phyloP scores from a whole-genome alignment of 1,284 basidiomycete species.

The Ceratobasidium sp. region DNA sequence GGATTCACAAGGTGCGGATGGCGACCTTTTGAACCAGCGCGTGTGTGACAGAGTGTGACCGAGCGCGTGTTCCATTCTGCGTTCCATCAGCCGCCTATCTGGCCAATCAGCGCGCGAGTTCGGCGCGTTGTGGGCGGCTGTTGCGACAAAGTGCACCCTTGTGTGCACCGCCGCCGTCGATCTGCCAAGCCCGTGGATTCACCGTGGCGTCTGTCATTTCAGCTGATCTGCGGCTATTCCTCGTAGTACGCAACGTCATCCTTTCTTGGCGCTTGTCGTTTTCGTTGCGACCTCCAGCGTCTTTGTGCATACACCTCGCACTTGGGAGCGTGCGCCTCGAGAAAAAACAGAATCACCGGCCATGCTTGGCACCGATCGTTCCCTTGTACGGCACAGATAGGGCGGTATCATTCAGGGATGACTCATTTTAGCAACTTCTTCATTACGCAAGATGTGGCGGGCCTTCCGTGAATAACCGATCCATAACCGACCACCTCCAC shows the following conservation, averaged over 20 bases:
- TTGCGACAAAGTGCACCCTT: background rate
- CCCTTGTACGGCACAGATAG: too few species aligned
- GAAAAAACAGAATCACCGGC: too few species aligned
- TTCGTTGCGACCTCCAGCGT: too few species aligned
- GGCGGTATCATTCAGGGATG: too few species aligned
- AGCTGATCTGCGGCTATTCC: too few species aligned
- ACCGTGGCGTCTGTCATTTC: too few species aligned
- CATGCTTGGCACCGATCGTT: too few species aligned
- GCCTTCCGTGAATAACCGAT: background rate
- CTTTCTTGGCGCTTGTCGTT: too few species aligned
- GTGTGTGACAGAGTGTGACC: slow-evolving; percentile 4
- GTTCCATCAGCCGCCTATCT: background rate
- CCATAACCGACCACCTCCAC: background rate
- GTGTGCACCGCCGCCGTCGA: slow-evolving; percentile 24
- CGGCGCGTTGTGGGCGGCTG: too few species aligned
- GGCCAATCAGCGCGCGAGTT: background rate
- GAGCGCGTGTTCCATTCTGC: background rate
- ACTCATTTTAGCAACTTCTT: slow-evolving; percentile 10
- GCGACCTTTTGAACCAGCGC: background rate
- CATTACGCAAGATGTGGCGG: background rate
- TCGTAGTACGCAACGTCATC: too few species aligned
- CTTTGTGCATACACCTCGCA: too few species aligned
- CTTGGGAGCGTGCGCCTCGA: too few species aligned
- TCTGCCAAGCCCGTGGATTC: slow-evolving; percentile 13
- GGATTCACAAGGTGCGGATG: background rate